Evolutionary conservation across 1,284 basidiomycete genomes (phyloP).

Genomic region (Leccinum pachyderme): DNA sequence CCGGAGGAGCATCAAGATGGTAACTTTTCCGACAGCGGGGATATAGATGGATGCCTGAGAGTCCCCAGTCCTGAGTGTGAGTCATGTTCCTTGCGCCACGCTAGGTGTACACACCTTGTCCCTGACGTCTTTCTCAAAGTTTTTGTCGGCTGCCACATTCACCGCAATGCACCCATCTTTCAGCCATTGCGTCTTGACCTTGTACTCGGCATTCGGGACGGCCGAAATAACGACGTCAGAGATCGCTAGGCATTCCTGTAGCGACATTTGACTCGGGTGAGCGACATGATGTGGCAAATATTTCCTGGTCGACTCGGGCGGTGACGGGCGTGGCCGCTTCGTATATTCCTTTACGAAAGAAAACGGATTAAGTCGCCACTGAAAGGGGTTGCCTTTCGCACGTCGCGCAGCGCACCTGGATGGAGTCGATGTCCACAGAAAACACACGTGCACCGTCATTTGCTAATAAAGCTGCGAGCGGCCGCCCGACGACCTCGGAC

Average conservation of each 20-base stretch:
- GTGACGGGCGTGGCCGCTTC: conserved; percentile 65
- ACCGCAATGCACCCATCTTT: conserved; percentile 93
- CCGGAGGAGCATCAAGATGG: conserved; percentile 93
- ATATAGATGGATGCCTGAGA: conserved; percentile 85
- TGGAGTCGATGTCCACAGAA: conserved; percentile 91
- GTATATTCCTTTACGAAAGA: conserved; percentile 67
- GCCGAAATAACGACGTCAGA: conserved; percentile 92
- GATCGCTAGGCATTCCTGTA: conserved; percentile 76
- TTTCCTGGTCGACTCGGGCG: conserved; percentile 41
- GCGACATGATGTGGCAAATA: conserved; percentile 87
- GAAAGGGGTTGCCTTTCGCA: neutral
- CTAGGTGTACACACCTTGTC: conserved; percentile 64
- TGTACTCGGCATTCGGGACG: conserved; percentile 85
- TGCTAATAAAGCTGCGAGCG: conserved; percentile 88
- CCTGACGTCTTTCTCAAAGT: conserved; percentile 91
- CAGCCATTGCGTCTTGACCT: conserved; percentile 84
- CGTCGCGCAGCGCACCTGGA: conserved; percentile 58
- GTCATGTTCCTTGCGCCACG: neutral
- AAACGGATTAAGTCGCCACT: conserved; percentile 2
- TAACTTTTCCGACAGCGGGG: conserved; percentile 94
- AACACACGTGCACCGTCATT: conserved; percentile 97
- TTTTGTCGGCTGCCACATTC: conserved; percentile 95
- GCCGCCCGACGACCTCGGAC: conserved; percentile 95
- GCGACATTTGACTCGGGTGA: conserved; percentile 59
- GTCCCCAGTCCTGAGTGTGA: conserved; percentile 9